phyloP scores from a whole-genome alignment of 2,329 filamentous ascomycete species.

The Pestalotiopsis fici region DNA sequence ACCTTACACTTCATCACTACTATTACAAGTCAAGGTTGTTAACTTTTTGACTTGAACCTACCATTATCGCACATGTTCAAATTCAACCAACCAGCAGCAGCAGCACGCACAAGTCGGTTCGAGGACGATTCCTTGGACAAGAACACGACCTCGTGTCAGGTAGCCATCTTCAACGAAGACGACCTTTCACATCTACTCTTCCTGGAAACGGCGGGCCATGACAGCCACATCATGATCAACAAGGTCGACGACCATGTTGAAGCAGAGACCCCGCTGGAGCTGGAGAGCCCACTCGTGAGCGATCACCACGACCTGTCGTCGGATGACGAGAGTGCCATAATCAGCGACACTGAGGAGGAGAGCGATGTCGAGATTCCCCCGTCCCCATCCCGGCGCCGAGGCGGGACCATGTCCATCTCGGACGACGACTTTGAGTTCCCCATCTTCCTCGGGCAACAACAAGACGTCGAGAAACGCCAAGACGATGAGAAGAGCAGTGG shows the following conservation, averaged over 20 bases:
- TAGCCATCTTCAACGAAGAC: constrained; percentile 32
- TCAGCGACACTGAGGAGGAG: constrained; percentile 27
- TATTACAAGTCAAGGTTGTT: not conserved
- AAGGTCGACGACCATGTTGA: constrained; percentile 15
- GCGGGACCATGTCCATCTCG: constrained; percentile 18
- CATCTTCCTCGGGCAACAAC: constrained; percentile 27
- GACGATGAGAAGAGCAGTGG: constrained; percentile 7
- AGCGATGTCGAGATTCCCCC: constrained; percentile 20
- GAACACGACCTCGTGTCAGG: constrained; percentile 15
- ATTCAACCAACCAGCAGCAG: not conserved
- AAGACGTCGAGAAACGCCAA: constrained; percentile 17
- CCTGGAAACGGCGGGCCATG: constrained; percentile 20
- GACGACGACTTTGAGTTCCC: constrained; percentile 27
- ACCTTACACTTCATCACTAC: not conserved
- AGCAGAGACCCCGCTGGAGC: constrained; percentile 15
- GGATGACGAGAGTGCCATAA: constrained; percentile 19
- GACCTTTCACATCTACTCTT: constrained; percentile 30
- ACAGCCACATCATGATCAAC: constrained; percentile 24
- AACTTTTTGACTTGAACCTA: not conserved
- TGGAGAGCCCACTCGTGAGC: constrained; percentile 14
- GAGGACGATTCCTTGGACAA: constrained; percentile 21
- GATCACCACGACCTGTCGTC: constrained; percentile 17
- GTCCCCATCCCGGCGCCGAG: constrained; percentile 14
- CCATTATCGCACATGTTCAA: constrained; percentile 4
- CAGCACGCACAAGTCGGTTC: not conserved